Conservation (phyloP, 139 green algal species). For the Asterochloris erici region DNA sequence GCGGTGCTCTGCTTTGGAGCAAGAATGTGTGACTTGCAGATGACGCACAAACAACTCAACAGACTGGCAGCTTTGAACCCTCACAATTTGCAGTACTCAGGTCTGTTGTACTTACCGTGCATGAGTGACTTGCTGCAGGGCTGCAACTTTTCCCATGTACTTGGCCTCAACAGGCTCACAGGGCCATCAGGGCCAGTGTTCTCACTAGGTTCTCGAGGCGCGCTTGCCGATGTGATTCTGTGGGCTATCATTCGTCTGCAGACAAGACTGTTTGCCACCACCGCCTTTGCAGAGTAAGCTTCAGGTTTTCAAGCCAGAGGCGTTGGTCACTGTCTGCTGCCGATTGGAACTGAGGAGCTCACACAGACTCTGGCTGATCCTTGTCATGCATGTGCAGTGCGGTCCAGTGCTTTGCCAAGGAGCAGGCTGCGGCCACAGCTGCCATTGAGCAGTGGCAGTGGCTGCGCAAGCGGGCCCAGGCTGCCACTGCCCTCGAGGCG, state of each 20-base stretch:
- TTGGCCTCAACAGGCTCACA: conserved; percentile 65
- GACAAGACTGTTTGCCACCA: conserved; percentile 35
- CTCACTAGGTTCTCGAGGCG: conserved; percentile 22
- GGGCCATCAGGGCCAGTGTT: neutral
- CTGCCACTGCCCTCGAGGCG: conserved; percentile 30
- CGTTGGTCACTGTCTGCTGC: neutral
- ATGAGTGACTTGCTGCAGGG: conserved; percentile 7
- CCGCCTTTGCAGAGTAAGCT: conserved; percentile 20
- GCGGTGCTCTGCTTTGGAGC: neutral
- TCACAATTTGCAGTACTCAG: neutral
- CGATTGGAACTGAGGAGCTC: too few species aligned
- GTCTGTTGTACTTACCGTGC: too few species aligned
- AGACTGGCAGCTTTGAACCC: neutral
- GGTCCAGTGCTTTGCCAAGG: conserved; percentile 26
- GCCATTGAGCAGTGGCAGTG: conserved; percentile 1
- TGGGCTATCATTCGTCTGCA: conserved; percentile 65
- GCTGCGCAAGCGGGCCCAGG: conserved; percentile 22
- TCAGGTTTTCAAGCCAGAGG: too few species aligned
- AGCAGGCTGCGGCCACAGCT: conserved; percentile 26
- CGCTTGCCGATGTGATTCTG: conserved; percentile 57
- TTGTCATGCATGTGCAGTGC: conserved; percentile 8
- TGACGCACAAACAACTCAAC: neutral
- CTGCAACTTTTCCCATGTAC: conserved; percentile 61
- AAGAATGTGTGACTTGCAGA: neutral
- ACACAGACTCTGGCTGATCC: too few species aligned